phyloP scores from a whole-genome alignment of 2,329 filamentous ascomycete genomes.

The Cladosporium sp. region DNA sequence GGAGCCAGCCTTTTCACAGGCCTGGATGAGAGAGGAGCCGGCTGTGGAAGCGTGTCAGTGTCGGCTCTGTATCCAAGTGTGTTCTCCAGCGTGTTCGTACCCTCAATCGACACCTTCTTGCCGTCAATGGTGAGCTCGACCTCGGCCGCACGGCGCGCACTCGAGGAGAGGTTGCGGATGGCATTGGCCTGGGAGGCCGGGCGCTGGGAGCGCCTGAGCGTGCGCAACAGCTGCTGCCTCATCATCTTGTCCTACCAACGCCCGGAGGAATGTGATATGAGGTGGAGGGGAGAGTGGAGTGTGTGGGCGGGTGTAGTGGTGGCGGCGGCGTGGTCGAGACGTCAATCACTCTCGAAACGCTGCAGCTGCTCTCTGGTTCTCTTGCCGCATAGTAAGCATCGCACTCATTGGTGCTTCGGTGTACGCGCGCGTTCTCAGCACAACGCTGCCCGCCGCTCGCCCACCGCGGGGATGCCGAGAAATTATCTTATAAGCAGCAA shows the following conservation, averaged over 20 bases:
- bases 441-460: not conserved
- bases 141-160: constrained; percentile 74
- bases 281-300: constrained; percentile 15
- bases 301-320: constrained; percentile 5
- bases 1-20: constrained; percentile 93
- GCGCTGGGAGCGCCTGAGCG: constrained; percentile 54
- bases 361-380: constrained; percentile 12
- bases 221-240: constrained; percentile 62
- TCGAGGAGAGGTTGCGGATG: constrained; percentile 77
- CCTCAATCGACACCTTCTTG: constrained; percentile 97
- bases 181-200: constrained; percentile 46
- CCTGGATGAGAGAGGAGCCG: constrained; percentile 95
- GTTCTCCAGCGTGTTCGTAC: constrained; percentile 47
- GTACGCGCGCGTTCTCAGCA: not conserved
- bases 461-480: not conserved
- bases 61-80: not conserved
- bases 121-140: constrained; percentile 96
- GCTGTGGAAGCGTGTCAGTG: constrained; percentile 52
- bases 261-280: constrained; percentile 17
- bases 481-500: not conserved
- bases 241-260: constrained; percentile 46
- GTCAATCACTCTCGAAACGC: constrained; percentile 20
- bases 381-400: not conserved
- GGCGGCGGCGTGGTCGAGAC: constrained; percentile 10
- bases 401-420: constrained; percentile 19